Evolutionary conservation across 202 grass and related monocot genomes (phyloP).

Genomic region (Musa balbisiana): DNA sequence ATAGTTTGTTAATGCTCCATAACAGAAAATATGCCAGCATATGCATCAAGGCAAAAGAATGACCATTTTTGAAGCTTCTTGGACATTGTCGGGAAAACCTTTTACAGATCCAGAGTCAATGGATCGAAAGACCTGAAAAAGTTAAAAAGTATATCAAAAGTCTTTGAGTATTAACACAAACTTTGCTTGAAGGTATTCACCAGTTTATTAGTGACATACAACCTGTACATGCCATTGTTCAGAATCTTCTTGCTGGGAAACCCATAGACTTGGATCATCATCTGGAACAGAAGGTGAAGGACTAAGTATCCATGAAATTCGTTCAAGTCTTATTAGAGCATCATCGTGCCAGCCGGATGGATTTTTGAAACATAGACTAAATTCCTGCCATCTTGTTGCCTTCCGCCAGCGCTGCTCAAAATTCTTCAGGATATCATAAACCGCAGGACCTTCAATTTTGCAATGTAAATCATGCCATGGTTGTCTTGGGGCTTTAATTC

Average conservation of each 20-base stretch:
- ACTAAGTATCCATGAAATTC: conserved; percentile 97
- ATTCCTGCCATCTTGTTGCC: conserved; percentile 75
- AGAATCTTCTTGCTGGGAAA: conserved; percentile 59
- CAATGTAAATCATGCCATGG: conserved; percentile 99
- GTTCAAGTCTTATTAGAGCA: conserved; percentile 75
- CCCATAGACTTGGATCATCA: conserved; percentile 60
- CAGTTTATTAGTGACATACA: background rate
- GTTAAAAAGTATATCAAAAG: background rate
- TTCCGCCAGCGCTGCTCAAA: conserved; percentile 88
- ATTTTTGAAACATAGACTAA: conserved; percentile 35
- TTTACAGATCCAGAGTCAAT: conserved; percentile 91
- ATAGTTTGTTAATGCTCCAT: too few species aligned
- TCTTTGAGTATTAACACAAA: conserved; percentile 7
- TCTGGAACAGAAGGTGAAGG: conserved; percentile 51
- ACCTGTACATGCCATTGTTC: conserved; percentile 99
- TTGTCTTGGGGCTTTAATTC: conserved; percentile 72
- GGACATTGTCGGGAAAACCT: conserved; percentile 63
- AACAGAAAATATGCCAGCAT: too few species aligned
- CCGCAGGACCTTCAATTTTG: conserved; percentile 83
- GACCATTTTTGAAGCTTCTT: conserved; percentile 56
- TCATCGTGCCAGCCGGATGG: conserved; percentile 73
- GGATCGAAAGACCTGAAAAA: conserved; percentile 69
- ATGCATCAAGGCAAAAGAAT: conserved; percentile 15
- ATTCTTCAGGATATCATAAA: conserved; percentile 80
- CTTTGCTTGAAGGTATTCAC: background rate